Base-by-base conservation (phyloP, 129 eudicot species). In the Dittrichia graveolens region DNA sequence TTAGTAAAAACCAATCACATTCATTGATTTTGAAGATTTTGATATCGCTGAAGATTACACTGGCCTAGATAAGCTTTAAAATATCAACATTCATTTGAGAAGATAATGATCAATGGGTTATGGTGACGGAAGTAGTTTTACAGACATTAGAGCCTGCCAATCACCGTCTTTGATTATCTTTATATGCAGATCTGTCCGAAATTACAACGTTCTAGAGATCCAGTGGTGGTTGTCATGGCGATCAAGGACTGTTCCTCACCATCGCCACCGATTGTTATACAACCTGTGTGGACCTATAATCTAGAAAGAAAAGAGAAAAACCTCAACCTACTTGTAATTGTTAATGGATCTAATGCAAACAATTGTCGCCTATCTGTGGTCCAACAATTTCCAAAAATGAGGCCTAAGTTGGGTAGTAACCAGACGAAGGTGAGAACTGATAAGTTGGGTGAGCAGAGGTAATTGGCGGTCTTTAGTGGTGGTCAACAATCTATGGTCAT, bases 61-160 rank as follows among this genome's bases (percentile, higher is more conserved):
- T 93, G 0, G 88, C 83, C 65, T 91, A 96, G 19, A 88, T 91
- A 1, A 89, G 80, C 19, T 84, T 88, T 59, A 86, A 41, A 8
- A 73, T 80, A 48, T 88, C 95, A 3, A 91, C 97, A 57, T 88
- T 91, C 8, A 75, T 68, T 91, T 91, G 10, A 91, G 31, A 7
- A 44, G 57, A 71, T 86, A 91, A 62, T 78, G 83, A 0, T 66
- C 81, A 61, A 60, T 6, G 96, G 83, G 80, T 44, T 73, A 12
- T 72, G 63, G 14, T 62, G 75, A 8, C 55, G 80, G 38, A 61
- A 43, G 43, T 19, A 41, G 13, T 81, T 38, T 24, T 24, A 24
- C 31, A 24, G 2, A 24, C 62, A 63, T 61, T 42, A 14, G 37
- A 48, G 67, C 34, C 67, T 37, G 48, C 60, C 77, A 48, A 72